phyloP scores from a whole-genome alignment of 129 eudicot genomes.

The Oenanthe sinensis region DNA sequence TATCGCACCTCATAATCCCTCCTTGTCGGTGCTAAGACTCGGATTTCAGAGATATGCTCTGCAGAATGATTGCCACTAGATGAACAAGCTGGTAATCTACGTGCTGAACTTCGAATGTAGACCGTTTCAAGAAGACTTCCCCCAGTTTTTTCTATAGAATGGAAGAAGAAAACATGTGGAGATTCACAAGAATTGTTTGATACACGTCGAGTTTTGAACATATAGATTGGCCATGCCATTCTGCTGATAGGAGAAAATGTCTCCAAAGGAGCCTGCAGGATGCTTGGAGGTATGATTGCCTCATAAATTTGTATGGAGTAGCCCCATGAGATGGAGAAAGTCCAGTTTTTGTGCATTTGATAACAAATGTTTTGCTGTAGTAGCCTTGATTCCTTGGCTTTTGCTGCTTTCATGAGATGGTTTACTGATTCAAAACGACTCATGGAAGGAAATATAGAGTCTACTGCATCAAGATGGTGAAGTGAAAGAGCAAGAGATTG shows the following conservation, averaged over 20 bases:
- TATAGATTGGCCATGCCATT: constrained; percentile 4
- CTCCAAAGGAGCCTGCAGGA: constrained; percentile 17
- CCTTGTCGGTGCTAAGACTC: constrained; percentile 11
- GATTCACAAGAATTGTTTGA: constrained; percentile 15
- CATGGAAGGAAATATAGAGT: constrained; percentile 23
- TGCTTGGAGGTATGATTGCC: constrained; percentile 14
- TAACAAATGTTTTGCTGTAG: constrained; percentile 25
- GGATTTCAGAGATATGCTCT: constrained; percentile 5
- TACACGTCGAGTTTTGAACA: constrained; percentile 18
- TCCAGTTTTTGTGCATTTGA: constrained; percentile 7
- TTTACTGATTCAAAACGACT: constrained; percentile 10
- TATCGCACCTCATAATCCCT: constrained; percentile 11
- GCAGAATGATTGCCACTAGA: constrained; percentile 20
- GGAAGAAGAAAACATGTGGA: constrained; percentile 19
- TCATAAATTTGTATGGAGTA: constrained; percentile 19
- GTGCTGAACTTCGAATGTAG: constrained; percentile 13
- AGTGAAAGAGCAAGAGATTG: constrained; percentile 22
- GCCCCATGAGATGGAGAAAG: constrained; percentile 29
- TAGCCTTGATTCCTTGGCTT: constrained; percentile 12
- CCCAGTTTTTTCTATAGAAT: constrained; percentile 1
- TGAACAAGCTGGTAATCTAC: constrained; percentile 3
- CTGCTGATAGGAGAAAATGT: constrained; percentile 16
- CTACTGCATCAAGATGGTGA: constrained; percentile 26
- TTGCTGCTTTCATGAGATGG: constrained; percentile 24
- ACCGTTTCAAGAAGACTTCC: constrained; percentile 8